Evolutionary conservation across 2,329 filamentous ascomycete species (phyloP).

Genomic region (Myrmaecium sp.): DNA sequence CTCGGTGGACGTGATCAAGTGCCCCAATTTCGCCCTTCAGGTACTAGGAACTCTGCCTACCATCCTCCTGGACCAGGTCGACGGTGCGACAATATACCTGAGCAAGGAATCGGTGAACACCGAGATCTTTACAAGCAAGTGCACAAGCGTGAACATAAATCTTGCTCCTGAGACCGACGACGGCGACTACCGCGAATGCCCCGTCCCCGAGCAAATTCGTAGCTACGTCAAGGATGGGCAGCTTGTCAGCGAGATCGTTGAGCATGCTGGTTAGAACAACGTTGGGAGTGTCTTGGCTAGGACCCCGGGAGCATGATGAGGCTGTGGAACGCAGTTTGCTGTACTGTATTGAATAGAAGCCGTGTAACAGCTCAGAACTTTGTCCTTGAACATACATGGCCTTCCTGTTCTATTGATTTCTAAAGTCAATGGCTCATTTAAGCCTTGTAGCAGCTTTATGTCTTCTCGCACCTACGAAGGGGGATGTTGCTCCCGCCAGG

Average conservation of each 20-base stretch:
- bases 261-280: conserved; percentile 59
- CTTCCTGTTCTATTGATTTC: too few relatives aligned
- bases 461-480: too few relatives aligned
- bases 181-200: conserved; percentile 73
- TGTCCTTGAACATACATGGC: too few relatives aligned
- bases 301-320: too few relatives aligned
- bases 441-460: too few relatives aligned
- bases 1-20: conserved; percentile 89
- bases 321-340: too few relatives aligned
- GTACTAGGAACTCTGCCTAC: conserved; percentile 76
- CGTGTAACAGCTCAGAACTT: too few relatives aligned
- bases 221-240: conserved; percentile 60
- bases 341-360: too few relatives aligned
- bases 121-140: conserved; percentile 83
- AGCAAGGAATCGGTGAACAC: conserved; percentile 60
- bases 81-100: conserved; percentile 76
- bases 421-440: too few relatives aligned
- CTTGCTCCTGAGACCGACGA: conserved; percentile 50
- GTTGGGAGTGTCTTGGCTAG: too few relatives aligned
- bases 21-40: conserved; percentile 84
- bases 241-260: conserved; percentile 84
- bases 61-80: conserved; percentile 80
- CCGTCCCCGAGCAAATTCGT: conserved; percentile 81
- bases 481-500: too few relatives aligned
- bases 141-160: conserved; percentile 71